Percentiles rank a stretch among this genome's conserved stretches.
Evolutionary conservation across 2,329 filamentous ascomycete genomes (phyloP).

Genomic region (Paracoccidioides brasiliensis): DNA sequence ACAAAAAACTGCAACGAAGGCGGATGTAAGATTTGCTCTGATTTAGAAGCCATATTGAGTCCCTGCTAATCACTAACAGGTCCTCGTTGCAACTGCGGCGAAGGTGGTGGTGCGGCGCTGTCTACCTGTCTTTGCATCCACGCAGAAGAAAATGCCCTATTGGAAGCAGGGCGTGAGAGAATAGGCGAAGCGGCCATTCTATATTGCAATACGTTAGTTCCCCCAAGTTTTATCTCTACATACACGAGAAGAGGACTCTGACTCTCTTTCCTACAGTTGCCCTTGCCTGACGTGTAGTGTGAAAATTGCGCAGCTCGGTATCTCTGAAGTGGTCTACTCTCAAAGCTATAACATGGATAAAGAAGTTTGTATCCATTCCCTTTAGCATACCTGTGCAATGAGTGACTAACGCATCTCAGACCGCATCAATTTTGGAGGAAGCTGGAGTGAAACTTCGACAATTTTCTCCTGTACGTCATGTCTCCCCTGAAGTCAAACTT

Average conservation of each 20-base stretch:
- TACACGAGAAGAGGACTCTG: conserved; percentile 4
- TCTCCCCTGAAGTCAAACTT: conserved; percentile 1
- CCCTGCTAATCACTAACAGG: conserved; percentile 22
- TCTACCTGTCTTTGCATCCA: conserved; percentile 92
- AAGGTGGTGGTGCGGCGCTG: conserved; percentile 57
- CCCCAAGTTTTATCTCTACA: not conserved
- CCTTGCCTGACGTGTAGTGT: conserved; percentile 96
- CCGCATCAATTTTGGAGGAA: conserved; percentile 67
- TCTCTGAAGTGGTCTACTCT: conserved; percentile 88
- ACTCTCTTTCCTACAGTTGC: conserved; percentile 40
- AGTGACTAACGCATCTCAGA: conserved; percentile 26
- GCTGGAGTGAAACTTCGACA: conserved; percentile 77
- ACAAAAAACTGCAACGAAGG: conserved; percentile 85
- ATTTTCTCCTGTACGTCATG: conserved; percentile 60
- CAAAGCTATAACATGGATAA: conserved; percentile 91
- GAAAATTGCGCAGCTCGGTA: conserved; percentile 95
- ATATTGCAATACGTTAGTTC: conserved; percentile 67
- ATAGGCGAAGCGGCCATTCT: conserved; percentile 70
- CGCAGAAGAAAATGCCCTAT: conserved; percentile 89
- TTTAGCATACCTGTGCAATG: not conserved
- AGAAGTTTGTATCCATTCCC: conserved; percentile 33
- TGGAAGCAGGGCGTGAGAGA: conserved; percentile 85
- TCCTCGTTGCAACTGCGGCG: conserved; percentile 65
- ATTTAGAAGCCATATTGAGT: not conserved
- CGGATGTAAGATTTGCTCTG: conserved; percentile 47